phyloP scores from a whole-genome alignment of 345 rosid species.

The Citrus mangshanensis region DNA sequence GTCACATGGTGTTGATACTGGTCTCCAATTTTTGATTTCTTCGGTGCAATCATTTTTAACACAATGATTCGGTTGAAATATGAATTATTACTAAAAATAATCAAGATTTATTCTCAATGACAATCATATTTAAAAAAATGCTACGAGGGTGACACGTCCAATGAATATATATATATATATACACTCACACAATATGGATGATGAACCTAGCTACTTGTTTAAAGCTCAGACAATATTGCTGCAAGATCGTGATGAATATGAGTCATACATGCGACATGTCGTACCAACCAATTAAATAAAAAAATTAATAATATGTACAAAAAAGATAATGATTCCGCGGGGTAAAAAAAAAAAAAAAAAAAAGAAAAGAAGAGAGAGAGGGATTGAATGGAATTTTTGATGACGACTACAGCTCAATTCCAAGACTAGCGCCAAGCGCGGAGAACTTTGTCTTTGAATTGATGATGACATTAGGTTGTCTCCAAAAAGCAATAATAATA shows the following conservation, averaged over 20 bases:
- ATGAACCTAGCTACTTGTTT: not conserved
- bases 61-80: too few relatives aligned
- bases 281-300: not conserved
- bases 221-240: not conserved
- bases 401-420: not conserved
- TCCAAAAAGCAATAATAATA: not conserved
- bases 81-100: too few relatives aligned
- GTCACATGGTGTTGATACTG: not conserved
- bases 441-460: not conserved
- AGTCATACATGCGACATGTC: not conserved
- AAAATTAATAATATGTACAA: too few relatives aligned
- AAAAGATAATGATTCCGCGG: too few relatives aligned
- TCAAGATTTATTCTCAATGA: too few relatives aligned
- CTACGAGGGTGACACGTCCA: not conserved
- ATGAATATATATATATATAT: too few relatives aligned
- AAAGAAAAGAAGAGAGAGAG: too few relatives aligned
- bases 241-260: not conserved
- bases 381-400: not conserved
- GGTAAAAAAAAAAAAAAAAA: too few relatives aligned
- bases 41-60: too few relatives aligned
- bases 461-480: not conserved
- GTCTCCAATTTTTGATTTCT: too few relatives aligned
- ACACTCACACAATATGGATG: not conserved
- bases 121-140: too few relatives aligned
- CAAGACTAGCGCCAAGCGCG: not conserved